Evolutionary conservation across 495 filamentous ascomycete species (phyloP).

Genomic region (Podospora australis): DNA sequence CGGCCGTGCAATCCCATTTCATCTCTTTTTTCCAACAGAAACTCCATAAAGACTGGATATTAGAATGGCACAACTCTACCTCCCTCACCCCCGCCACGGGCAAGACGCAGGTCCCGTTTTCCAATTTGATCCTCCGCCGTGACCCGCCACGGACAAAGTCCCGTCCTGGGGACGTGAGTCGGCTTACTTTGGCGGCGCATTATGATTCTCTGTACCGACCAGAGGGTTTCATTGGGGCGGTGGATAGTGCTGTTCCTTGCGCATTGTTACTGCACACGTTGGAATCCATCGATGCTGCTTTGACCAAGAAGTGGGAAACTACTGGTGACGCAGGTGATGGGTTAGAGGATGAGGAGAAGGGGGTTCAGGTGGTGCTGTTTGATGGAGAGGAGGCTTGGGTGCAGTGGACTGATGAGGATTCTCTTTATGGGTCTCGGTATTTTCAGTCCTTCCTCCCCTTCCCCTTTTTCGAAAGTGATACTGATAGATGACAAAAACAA

Average conservation of each 20-base stretch:
- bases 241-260: constrained; percentile 87
- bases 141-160: constrained; percentile 69
- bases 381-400: constrained; percentile 94
- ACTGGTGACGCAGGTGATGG: constrained; percentile 51
- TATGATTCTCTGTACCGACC: constrained; percentile 84
- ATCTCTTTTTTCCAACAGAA: constrained; percentile 65
- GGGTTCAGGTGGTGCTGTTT: constrained; percentile 82
- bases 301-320: constrained; percentile 73
- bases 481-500: constrained; percentile 1
- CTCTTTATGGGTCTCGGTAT: constrained; percentile 76
- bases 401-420: constrained; percentile 70
- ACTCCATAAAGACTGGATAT: constrained; percentile 65
- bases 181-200: constrained; percentile 85
- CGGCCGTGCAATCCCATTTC: constrained; percentile 67
- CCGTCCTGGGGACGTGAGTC: constrained; percentile 48
- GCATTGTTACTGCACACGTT: constrained; percentile 87
- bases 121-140: constrained; percentile 78
- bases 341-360: constrained; percentile 56
- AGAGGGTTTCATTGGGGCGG: constrained; percentile 86
- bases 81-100: constrained; percentile 68
- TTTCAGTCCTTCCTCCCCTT: constrained; percentile 7
- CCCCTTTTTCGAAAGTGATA: not conserved
- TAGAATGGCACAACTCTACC: constrained; percentile 82
- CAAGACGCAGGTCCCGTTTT: constrained; percentile 66
- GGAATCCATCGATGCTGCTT: constrained; percentile 66